Percentiles rank a stretch among this genome's conserved stretches.
Evolutionary conservation across 1,284 basidiomycete genomes (phyloP).

Genomic region (Fomitopsis betulina): DNA sequence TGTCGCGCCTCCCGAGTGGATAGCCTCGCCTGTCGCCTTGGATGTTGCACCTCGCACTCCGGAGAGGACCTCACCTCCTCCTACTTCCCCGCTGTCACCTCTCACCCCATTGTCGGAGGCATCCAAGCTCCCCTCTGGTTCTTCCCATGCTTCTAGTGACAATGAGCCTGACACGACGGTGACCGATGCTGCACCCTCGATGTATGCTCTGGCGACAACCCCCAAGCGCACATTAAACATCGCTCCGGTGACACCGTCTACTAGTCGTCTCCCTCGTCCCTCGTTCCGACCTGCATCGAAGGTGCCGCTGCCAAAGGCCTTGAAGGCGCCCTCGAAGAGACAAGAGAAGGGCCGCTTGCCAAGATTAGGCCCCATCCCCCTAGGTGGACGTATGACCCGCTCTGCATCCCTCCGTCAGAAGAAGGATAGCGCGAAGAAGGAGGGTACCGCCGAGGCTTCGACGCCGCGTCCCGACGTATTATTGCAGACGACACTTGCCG

Average conservation of each 20-base stretch:
- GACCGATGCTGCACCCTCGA: background rate
- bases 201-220: background rate
- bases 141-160: background rate
- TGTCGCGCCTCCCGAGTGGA: too few relatives aligned
- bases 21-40: too few relatives aligned
- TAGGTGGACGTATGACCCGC: slow-evolving; percentile 14
- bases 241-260: background rate
- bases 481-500: background rate
- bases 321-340: background rate
- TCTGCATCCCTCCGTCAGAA: slow-evolving; percentile 13
- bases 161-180: background rate
- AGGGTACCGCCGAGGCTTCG: background rate
- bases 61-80: background rate
- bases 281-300: background rate
- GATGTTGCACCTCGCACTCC: background rate
- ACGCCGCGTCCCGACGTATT: background rate
- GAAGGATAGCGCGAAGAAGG: slow-evolving; percentile 10
- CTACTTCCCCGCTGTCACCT: slow-evolving; percentile 1
- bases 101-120: slow-evolving; percentile 2
- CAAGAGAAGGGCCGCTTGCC: background rate
- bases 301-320: background rate
- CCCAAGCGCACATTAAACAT: background rate
- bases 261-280: slow-evolving; percentile 4
- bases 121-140: background rate
- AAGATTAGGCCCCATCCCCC: background rate